Evolutionary conservation across 345 rosid genomes (phyloP).

Genomic region (Gossypium rotundifolium): DNA sequence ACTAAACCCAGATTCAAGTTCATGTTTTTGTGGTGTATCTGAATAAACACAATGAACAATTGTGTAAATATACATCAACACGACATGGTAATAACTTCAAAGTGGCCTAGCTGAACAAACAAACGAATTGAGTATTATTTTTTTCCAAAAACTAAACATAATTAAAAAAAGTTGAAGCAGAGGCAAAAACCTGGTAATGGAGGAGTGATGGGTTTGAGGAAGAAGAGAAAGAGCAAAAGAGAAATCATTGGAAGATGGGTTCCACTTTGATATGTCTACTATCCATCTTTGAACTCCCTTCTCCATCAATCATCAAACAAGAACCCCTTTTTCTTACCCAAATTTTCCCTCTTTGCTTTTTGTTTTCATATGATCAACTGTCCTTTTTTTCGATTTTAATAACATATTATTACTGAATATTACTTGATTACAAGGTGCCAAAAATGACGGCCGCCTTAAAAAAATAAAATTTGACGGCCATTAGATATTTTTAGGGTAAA

Average conservation of each 20-base stretch:
- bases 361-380: not conserved
- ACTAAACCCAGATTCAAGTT: too few species aligned
- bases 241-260: conserved; percentile 46
- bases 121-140: not conserved
- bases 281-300: conserved; percentile 49
- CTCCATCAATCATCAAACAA: conserved; percentile 32
- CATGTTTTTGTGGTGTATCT: too few species aligned
- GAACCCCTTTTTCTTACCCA: not conserved
- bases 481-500: not conserved
- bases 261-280: conserved; percentile 55
- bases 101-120: not conserved
- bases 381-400: not conserved
- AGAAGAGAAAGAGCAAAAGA: conserved; percentile 40
- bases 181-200: conserved; percentile 40
- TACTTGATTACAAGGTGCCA: not conserved
- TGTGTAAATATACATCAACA: not conserved
- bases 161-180: not conserved
- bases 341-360: not conserved
- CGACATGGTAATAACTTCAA: not conserved
- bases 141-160: not conserved
- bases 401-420: too few species aligned
- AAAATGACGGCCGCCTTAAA: not conserved
- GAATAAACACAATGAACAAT: too few species aligned
- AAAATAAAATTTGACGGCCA: not conserved
- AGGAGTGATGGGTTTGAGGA: conserved; percentile 38